phyloP scores from a whole-genome alignment of 441 rosid genomes.

The Brassica hybrid region DNA sequence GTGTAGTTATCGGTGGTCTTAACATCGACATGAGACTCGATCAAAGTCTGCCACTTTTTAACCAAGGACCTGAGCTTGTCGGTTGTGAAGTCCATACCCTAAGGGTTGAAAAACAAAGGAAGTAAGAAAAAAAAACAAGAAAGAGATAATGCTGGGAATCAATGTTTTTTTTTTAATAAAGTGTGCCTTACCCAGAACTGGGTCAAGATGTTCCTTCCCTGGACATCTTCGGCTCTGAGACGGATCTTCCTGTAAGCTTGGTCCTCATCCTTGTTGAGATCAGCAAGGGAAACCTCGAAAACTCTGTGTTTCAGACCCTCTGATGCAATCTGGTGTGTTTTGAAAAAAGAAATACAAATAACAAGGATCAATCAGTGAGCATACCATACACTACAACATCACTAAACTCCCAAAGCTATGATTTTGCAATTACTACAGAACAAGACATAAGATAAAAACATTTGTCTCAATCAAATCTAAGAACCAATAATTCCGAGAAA shows the following conservation, averaged over 20 bases:
- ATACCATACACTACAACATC: not conserved
- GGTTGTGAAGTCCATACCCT: slow-evolving; percentile 85
- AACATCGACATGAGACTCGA: slow-evolving; percentile 78
- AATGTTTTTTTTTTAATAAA: not conserved
- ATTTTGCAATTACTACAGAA: not conserved
- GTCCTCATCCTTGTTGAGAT: slow-evolving; percentile 73
- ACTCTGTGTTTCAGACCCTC: slow-evolving; percentile 82
- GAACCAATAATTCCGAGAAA: not conserved
- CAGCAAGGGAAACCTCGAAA: slow-evolving; percentile 74
- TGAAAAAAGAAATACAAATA: not conserved
- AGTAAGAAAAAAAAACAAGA: not conserved
- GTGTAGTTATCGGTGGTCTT: slow-evolving; percentile 79
- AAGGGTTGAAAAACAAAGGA: not conserved
- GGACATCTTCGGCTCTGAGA: slow-evolving; percentile 83
- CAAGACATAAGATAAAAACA: not conserved
- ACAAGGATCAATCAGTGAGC: not conserved
- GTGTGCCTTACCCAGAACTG: slow-evolving; percentile 1
- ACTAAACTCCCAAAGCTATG: not conserved
- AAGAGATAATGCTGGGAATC: not conserved
- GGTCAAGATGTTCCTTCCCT: slow-evolving; percentile 64
- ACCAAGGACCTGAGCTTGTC: slow-evolving; percentile 86
- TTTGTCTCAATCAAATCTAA: not conserved
- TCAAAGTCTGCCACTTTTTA: slow-evolving; percentile 75
- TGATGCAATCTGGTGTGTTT: slow-evolving; percentile 63
- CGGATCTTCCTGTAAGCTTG: slow-evolving; percentile 77